Percentiles rank a stretch among this genome's conserved stretches.
These are phyloP conservation scores for Dendrocalamus latiflorus DNA, from an alignment of 202 grass and related monocot genomes.

Conservation along the genomic window DNA sequence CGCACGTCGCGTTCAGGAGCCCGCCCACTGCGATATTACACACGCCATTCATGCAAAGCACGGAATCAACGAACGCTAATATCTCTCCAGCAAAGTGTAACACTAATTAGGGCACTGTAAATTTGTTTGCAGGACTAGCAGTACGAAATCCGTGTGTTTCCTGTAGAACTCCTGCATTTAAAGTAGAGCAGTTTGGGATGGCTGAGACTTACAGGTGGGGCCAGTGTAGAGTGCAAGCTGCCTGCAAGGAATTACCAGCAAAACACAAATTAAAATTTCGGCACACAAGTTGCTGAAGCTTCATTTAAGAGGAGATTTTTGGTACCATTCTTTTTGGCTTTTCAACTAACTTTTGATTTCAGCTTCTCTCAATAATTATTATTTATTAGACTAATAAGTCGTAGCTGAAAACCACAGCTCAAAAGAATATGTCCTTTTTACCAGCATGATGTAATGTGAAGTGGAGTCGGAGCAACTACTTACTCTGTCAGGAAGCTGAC, in stretches of 20 bases:
- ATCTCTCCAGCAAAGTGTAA: background rate
- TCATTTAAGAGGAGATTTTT: background rate
- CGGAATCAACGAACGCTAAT: background rate
- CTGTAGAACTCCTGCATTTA: too few relatives aligned
- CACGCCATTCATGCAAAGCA: background rate
- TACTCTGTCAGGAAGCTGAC: constrained; percentile 98
- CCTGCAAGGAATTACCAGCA: constrained; percentile 30
- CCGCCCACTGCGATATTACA: constrained; percentile 59
- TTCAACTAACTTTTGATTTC: too few relatives aligned
- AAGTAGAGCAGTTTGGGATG: background rate
- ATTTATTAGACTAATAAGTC: too few relatives aligned
- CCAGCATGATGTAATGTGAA: background rate
- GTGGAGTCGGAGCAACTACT: background rate
- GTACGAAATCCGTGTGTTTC: background rate
- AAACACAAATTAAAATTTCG: background rate
- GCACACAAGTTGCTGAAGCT: background rate
- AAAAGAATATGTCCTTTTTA: too few relatives aligned
- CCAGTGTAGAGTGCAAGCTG: constrained; percentile 81
- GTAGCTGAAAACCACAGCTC: rapidly evolving
- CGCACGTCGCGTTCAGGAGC: constrained; percentile 91
- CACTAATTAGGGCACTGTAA: background rate
- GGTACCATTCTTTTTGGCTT: too few relatives aligned
- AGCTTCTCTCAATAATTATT: too few relatives aligned
- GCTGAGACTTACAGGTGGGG: constrained; percentile 49
- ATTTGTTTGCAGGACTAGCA: background rate